Evolutionary conservation across 495 filamentous ascomycete genomes (phyloP).

Genomic region (Margaritispora aquatica): DNA sequence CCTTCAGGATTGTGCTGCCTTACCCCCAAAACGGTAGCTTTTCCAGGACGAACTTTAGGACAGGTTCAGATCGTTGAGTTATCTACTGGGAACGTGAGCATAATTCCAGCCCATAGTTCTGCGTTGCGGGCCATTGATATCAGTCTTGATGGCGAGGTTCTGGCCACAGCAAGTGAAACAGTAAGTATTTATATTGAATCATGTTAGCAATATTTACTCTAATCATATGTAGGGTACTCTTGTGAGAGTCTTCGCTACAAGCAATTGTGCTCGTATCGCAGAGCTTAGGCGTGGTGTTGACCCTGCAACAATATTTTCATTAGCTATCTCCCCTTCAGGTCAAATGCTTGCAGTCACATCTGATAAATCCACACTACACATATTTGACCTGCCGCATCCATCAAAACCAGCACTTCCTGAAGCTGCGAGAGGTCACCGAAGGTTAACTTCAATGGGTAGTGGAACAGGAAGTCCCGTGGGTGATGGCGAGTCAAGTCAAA

Average conservation of each 20-base stretch:
- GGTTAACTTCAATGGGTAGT: slow-evolving; percentile 18
- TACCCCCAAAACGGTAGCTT: slow-evolving; percentile 62
- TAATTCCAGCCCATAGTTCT: slow-evolving; percentile 85
- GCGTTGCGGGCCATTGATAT: slow-evolving; percentile 73
- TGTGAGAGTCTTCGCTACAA: slow-evolving; percentile 74
- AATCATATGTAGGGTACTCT: slow-evolving; percentile 77
- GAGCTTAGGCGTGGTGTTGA: slow-evolving; percentile 88
- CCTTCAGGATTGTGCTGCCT: slow-evolving; percentile 74
- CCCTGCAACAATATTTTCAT: slow-evolving; percentile 76
- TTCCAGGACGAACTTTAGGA: slow-evolving; percentile 77
- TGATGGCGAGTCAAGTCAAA: slow-evolving; percentile 45
- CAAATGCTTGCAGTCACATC: slow-evolving; percentile 85
- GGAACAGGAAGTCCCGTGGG: slow-evolving; percentile 5
- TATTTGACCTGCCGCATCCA: slow-evolving; percentile 66
- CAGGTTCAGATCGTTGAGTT: slow-evolving; percentile 91
- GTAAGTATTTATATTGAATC: slow-evolving; percentile 35
- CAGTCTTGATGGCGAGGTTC: slow-evolving; percentile 69
- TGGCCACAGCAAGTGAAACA: slow-evolving; percentile 88
- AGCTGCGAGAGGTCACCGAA: background rate
- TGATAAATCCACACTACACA: slow-evolving; percentile 90
- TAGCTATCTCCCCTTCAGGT: slow-evolving; percentile 78
- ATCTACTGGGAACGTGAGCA: slow-evolving; percentile 76
- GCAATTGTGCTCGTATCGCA: slow-evolving; percentile 68
- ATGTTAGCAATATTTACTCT: background rate
- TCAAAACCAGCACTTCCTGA: slow-evolving; percentile 19